Conservation (phyloP, 2,329 filamentous ascomycete genomes). For the Lecanicillium sp. region DNA sequence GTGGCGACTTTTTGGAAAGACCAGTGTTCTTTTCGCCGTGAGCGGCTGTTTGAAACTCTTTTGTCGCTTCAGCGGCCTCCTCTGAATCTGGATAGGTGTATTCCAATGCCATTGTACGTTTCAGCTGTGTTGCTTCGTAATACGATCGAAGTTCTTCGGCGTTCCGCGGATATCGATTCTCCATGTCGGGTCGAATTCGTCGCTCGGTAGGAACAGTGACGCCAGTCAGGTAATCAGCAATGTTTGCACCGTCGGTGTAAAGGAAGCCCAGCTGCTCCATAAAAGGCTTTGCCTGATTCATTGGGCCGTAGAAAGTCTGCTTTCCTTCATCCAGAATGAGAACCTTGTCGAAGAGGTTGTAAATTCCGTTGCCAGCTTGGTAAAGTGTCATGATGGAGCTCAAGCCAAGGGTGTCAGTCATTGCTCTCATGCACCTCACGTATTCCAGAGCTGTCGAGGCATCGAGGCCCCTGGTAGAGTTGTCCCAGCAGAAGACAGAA, state of each 20-base stretch:
- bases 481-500: conserved; percentile 70
- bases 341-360: conserved; percentile 75
- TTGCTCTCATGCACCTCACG: conserved; percentile 63
- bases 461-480: conserved; percentile 64
- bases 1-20: conserved; percentile 46
- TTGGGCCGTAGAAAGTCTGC: conserved; percentile 59
- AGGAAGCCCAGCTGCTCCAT: conserved; percentile 61
- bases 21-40: conserved; percentile 48
- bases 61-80: conserved; percentile 42
- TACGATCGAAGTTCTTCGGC: conserved; percentile 36
- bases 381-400: conserved; percentile 84
- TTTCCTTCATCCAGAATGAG: conserved; percentile 70
- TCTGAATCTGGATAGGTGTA: conserved; percentile 50
- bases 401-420: conserved; percentile 78
- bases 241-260: conserved; percentile 55
- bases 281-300: conserved; percentile 52
- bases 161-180: conserved; percentile 39
- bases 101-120: conserved; percentile 45
- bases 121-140: conserved; percentile 49
- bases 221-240: conserved; percentile 61
- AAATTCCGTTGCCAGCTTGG: conserved; percentile 78
- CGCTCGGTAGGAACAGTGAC: conserved; percentile 64
- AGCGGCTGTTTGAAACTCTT: conserved; percentile 48
- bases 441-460: conserved; percentile 63
- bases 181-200: conserved; percentile 42